A percentile compares a stretch with the other conserved stretches of the same genome.
Conservation (phyloP, 306 rosid species). For the Rosa rugosa region DNA sequence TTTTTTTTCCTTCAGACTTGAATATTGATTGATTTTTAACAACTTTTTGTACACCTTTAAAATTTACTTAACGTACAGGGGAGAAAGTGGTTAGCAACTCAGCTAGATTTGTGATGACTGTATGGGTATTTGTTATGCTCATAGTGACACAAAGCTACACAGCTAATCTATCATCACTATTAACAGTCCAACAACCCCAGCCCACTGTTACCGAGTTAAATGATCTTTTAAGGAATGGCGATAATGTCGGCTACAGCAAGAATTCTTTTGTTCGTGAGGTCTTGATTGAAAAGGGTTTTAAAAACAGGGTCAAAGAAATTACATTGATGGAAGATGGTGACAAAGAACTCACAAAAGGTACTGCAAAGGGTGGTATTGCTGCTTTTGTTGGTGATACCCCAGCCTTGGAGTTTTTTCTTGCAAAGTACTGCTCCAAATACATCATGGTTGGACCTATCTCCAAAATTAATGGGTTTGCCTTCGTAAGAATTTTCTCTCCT, state of each 20-base stretch:
- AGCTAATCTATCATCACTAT: conserved; percentile 54
- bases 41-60: no score
- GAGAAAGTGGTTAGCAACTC: conserved; percentile 58
- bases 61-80: conserved; percentile 28
- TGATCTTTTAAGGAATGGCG: conserved; percentile 26
- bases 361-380: conserved; percentile 34
- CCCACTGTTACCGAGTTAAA: conserved; percentile 43
- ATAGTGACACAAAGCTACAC: conserved; percentile 64
- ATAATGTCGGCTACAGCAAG: conserved; percentile 47
- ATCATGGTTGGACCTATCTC: conserved; percentile 17
- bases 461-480: conserved; percentile 36
- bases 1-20: no score
- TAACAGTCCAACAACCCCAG: conserved; percentile 48
- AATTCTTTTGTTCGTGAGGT: conserved; percentile 38
- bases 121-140: conserved; percentile 68
- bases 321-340: no score
- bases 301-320: no score
- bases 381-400: conserved; percentile 38
- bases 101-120: conserved; percentile 50
- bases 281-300: no score
- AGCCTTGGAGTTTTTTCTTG: conserved; percentile 20
- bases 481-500: conserved; percentile 24
- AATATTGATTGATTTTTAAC: no score
- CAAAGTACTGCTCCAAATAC: conserved; percentile 35
- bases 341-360: not conserved